Evolutionary conservation across 176 grass and related monocot genomes (phyloP), one percentile per base, ranked within the genome.

Genomic region (Zizania latifolia): DNA sequence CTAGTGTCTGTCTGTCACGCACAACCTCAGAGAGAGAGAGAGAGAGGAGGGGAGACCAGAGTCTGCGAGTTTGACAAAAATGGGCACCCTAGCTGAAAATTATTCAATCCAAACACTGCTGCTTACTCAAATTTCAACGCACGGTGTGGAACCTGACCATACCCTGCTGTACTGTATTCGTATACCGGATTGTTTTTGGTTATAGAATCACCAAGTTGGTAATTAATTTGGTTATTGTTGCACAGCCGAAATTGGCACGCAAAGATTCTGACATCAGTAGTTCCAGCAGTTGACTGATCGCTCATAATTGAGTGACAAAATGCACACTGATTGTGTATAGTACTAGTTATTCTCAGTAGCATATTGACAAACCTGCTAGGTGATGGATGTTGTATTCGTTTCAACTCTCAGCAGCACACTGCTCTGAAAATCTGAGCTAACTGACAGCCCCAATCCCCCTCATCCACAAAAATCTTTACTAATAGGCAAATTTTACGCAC

Each of bases 61-160:
- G 79, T 82, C 79, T 33, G 19, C 60, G 46, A 1, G 58, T 87
- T 87, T 87, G 85, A 78, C 79, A 74, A 74, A 86, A 77, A 48
- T 35, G 59, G 50, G 66, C 59, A 65, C 29, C 34, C 3, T 58
- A 24, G 48, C 48, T 24, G 31, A 24, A 62, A 68, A 77, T 16
- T 41, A 73, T 32, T 40, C n/a, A 45, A 51, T 58, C 37, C 61
- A 2, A 27, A 31, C 41, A 19, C 67, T 22, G 28, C 11, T 71
- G 0, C 32, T 3, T 44, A 55, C 72, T 30, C n/a, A n/a, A 62
- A 23, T 71, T 87, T 54, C 85, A 66, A 80, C 29, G 24, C 55
- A 43, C 50, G 33, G 44, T 72, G 72, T 85, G 78, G 73, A 89
- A 75, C 22, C 61, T 32, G 40, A 74, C 32, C 58, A 88, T 66